These are phyloP conservation scores for Starmerella apicola DNA, from an alignment of 805 yeast species.

Conservation along the genomic window DNA sequence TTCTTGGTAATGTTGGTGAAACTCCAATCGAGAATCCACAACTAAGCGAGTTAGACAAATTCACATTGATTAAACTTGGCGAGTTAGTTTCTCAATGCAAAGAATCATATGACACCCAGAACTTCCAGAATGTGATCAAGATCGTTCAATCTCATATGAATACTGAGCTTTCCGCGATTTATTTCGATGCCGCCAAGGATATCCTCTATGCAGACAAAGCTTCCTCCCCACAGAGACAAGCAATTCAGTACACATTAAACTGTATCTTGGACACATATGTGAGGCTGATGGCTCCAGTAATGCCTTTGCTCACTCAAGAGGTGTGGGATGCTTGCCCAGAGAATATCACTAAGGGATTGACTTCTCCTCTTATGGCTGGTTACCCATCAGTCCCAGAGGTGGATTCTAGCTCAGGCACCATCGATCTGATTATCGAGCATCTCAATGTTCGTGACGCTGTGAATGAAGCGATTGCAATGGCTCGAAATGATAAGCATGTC, in stretches of 20 bases:
- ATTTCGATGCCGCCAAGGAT: slow-evolving; percentile 81
- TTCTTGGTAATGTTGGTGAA: slow-evolving; percentile 64
- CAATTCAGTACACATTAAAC: slow-evolving; percentile 53
- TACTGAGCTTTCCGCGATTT: slow-evolving; percentile 62
- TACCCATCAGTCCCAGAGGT: slow-evolving; percentile 25
- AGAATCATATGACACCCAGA: slow-evolving; percentile 41
- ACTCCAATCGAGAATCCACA: slow-evolving; percentile 4
- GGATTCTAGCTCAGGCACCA: slow-evolving; percentile 28
- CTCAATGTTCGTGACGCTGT: slow-evolving; percentile 39
- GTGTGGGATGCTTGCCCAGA: slow-evolving; percentile 55
- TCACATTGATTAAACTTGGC: slow-evolving; percentile 43
- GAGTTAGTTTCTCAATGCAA: slow-evolving; percentile 34
- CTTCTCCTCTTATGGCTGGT: slow-evolving; percentile 39
- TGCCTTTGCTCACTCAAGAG: slow-evolving; percentile 79
- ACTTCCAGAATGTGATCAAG: slow-evolving; percentile 60
- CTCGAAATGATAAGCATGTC: slow-evolving; percentile 38
- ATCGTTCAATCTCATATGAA: slow-evolving; percentile 61
- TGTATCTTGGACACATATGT: slow-evolving; percentile 46
- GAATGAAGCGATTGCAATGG: slow-evolving; percentile 42
- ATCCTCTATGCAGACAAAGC: slow-evolving; percentile 58
- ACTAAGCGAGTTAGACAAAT: slow-evolving; percentile 38
- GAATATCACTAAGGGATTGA: slow-evolving; percentile 21
- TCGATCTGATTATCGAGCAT: slow-evolving; percentile 30
- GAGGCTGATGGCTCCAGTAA: slow-evolving; percentile 63
- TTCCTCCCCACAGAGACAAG: slow-evolving; percentile 39